These are phyloP conservation scores for Moniliophthora roreri DNA, from an alignment of 1,284 basidiomycete species.

Conservation along the genomic window DNA sequence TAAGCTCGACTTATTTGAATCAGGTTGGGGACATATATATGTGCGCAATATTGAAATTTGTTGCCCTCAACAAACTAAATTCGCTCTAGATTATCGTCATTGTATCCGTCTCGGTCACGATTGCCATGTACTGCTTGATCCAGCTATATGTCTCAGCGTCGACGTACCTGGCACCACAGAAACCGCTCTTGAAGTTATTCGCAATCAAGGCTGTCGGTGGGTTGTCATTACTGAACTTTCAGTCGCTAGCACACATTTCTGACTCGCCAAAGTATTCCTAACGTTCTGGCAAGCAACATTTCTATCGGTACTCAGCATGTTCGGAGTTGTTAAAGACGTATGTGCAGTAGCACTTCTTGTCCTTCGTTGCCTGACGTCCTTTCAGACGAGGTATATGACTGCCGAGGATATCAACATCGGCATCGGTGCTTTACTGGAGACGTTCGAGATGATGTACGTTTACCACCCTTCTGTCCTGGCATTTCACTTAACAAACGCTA, in stretches of 20 bases:
- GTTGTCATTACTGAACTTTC: conserved; percentile 20
- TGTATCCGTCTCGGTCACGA: conserved; percentile 72
- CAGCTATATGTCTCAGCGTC: conserved; percentile 70
- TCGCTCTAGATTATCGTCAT: conserved; percentile 52
- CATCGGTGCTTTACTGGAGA: conserved; percentile 67
- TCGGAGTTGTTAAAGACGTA: conserved; percentile 69
- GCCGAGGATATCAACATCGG: conserved; percentile 76
- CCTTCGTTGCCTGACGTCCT: not conserved
- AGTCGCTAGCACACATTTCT: not conserved
- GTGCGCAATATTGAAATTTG: conserved; percentile 32
- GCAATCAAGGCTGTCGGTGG: conserved; percentile 71
- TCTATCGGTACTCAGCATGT: conserved; percentile 58
- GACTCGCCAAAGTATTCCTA: conserved; percentile 56
- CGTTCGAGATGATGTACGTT: conserved; percentile 75
- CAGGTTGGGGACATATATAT: conserved; percentile 71
- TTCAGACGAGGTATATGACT: conserved; percentile 65
- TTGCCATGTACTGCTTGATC: conserved; percentile 82
- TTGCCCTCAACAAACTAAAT: not conserved
- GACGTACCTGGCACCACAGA: conserved; percentile 54
- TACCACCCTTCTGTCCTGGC: not conserved
- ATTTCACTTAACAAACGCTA: conserved; percentile 10
- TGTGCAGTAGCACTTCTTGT: conserved; percentile 21
- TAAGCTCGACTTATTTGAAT: not conserved
- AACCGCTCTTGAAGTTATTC: conserved; percentile 72
- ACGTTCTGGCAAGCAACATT: conserved; percentile 79